A percentile compares a stretch with the other conserved stretches of the same genome.
phyloP scores from a whole-genome alignment of 225 moss, liverwort and hornwort genomes.

The Lunularia cruciata region DNA sequence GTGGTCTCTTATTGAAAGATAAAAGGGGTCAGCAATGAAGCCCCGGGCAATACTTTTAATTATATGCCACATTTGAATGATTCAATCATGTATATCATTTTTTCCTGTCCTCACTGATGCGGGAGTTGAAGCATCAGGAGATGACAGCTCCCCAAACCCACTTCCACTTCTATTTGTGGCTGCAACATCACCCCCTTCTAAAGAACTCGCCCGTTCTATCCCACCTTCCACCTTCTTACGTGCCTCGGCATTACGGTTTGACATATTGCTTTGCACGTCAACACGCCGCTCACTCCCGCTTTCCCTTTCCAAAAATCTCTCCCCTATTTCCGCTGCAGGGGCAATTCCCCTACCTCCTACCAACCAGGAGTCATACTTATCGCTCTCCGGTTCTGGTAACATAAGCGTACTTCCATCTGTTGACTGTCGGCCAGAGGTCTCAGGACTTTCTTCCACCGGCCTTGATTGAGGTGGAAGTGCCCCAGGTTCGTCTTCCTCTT shows the following conservation, averaged over 20 bases:
- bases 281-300: slow-evolving; percentile 29
- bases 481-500: slow-evolving; percentile 89
- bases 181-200: slow-evolving; percentile 40
- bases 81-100: slow-evolving; percentile 46
- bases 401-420: slow-evolving; percentile 9
- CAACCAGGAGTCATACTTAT: slow-evolving; percentile 37
- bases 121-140: slow-evolving; percentile 42
- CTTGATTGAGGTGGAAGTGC: slow-evolving; percentile 45
- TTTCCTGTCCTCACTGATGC: slow-evolving; percentile 48
- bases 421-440: slow-evolving; percentile 19
- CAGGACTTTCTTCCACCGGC: slow-evolving; percentile 14
- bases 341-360: slow-evolving; percentile 37
- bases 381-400: slow-evolving; percentile 24
- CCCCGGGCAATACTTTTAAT: slow-evolving; percentile 1
- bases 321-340: slow-evolving; percentile 31
- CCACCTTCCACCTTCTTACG: slow-evolving; percentile 40
- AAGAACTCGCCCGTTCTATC: slow-evolving; percentile 35
- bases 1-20: slow-evolving; percentile 9
- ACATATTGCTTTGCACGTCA: slow-evolving; percentile 28
- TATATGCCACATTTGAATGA: neutral
- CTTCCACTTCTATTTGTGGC: slow-evolving; percentile 37
- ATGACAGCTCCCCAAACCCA: slow-evolving; percentile 35
- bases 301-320: slow-evolving; percentile 18
- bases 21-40: slow-evolving; percentile 8
- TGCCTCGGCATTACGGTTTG: slow-evolving; percentile 35